Evolutionary conservation across 257 asterid genomes (phyloP).

Genomic region (Lantana camara): DNA sequence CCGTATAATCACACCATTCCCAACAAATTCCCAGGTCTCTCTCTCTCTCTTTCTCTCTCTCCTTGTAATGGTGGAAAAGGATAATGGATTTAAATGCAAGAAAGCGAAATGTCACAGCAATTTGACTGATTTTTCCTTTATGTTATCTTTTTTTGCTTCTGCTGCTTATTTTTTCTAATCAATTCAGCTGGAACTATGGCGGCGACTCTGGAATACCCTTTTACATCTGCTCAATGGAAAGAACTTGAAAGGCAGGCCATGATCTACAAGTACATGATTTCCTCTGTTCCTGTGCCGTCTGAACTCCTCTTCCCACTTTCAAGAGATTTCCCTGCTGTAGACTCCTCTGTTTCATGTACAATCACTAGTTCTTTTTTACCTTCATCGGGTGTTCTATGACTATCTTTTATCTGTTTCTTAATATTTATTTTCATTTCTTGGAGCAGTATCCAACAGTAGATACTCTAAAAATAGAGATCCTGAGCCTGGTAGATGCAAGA

Average conservation of each 20-base stretch:
- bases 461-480: conserved; percentile 50
- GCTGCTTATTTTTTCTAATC: not conserved
- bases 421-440: not conserved
- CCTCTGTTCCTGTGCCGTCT: conserved; percentile 78
- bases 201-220: conserved; percentile 51
- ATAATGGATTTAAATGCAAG: not conserved
- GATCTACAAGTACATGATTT: conserved; percentile 73
- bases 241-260: conserved; percentile 86
- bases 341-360: conserved; percentile 45
- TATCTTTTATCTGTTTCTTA: conserved; percentile 7
- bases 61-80: not conserved
- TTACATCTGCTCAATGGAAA: conserved; percentile 79
- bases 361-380: not conserved
- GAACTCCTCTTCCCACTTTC: conserved; percentile 67
- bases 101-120: not conserved
- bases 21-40: conserved; percentile 61
- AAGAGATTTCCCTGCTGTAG: conserved; percentile 28
- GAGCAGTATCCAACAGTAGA: conserved; percentile 39
- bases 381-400: not conserved
- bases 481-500: conserved; percentile 88
- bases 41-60: not conserved
- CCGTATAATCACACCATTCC: conserved; percentile 27
- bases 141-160: not conserved
- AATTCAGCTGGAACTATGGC: conserved; percentile 46
- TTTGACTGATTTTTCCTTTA: not conserved